Conservation (phyloP, 495 filamentous ascomycete genomes). For the Penicillium paradoxum region DNA sequence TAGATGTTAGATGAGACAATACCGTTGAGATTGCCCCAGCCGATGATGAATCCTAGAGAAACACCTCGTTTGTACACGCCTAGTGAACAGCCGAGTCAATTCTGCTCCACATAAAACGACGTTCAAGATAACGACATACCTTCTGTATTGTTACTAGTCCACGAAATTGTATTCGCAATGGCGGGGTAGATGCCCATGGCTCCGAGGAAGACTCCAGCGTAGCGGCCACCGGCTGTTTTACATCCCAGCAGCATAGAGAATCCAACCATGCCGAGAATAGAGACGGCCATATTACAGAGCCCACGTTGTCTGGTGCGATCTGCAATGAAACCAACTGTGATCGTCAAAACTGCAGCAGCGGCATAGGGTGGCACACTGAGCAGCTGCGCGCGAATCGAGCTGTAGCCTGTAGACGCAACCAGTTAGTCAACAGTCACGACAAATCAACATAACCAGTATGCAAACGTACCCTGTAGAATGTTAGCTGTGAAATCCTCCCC, state of each 20-base stretch:
- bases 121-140: slow-evolving; percentile 27
- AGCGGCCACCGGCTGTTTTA: slow-evolving; percentile 59
- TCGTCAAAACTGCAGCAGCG: slow-evolving; percentile 71
- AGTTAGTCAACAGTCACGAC: neutral
- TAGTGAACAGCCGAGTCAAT: slow-evolving; percentile 8
- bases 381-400: slow-evolving; percentile 65
- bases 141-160: slow-evolving; percentile 86
- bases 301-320: slow-evolving; percentile 76
- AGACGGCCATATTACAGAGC: slow-evolving; percentile 71
- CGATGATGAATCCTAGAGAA: slow-evolving; percentile 79
- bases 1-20: slow-evolving; percentile 77
- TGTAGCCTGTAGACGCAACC: slow-evolving; percentile 53
- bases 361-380: slow-evolving; percentile 87
- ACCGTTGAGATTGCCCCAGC: slow-evolving; percentile 91
- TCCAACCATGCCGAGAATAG: slow-evolving; percentile 67
- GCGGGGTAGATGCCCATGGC: slow-evolving; percentile 89
- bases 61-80: slow-evolving; percentile 88
- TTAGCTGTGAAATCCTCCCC: neutral
- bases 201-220: slow-evolving; percentile 79
- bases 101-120: neutral
- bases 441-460: neutral
- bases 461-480: slow-evolving; percentile 19
- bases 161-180: slow-evolving; percentile 87
- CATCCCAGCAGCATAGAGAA: slow-evolving; percentile 72
- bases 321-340: slow-evolving; percentile 69